A percentile compares a stretch with the other conserved stretches of the same genome.
Evolutionary conservation across 2,329 filamentous ascomycete genomes (phyloP).

Genomic region (Emericellopsis atlantica): DNA sequence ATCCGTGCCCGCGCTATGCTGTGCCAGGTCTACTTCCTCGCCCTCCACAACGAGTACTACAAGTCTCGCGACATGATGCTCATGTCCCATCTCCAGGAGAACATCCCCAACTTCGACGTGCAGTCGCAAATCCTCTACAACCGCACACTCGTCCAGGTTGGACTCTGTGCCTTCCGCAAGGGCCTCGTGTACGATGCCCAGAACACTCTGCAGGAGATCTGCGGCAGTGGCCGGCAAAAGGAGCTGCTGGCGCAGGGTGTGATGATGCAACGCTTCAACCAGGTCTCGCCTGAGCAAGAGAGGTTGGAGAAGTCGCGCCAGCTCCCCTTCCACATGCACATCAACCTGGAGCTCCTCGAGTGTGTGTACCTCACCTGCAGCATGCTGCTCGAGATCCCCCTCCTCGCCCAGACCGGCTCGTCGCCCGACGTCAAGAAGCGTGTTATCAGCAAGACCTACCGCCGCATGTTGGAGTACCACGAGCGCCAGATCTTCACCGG

Average conservation of each 20-base stretch:
- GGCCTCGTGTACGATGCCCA: slow-evolving; percentile 96
- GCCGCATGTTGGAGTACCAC: slow-evolving; percentile 97
- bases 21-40: slow-evolving; percentile 97
- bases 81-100: slow-evolving; percentile 98
- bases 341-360: slow-evolving; percentile 95
- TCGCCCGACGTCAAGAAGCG: slow-evolving; percentile 95
- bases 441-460: slow-evolving; percentile 98
- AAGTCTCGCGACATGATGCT: slow-evolving; percentile 97
- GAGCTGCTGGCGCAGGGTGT: slow-evolving; percentile 95
- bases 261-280: slow-evolving; percentile 93
- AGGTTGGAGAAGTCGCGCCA: slow-evolving; percentile 93
- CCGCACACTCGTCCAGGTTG: slow-evolving; percentile 92
- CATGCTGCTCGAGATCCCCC: slow-evolving; percentile 96
- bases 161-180: slow-evolving; percentile 94
- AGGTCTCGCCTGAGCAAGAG: slow-evolving; percentile 96
- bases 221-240: slow-evolving; percentile 94
- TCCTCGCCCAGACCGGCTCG: slow-evolving; percentile 91
- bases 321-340: slow-evolving; percentile 99
- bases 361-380: slow-evolving; percentile 98
- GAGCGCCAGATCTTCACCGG: slow-evolving; percentile 99
- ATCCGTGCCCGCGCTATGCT: slow-evolving; percentile 94
- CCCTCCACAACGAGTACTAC: slow-evolving; percentile 96
- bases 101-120: slow-evolving; percentile 91
- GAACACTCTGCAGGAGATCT: slow-evolving; percentile 95
- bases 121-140: slow-evolving; percentile 98